These are phyloP conservation scores for Sonneratia alba DNA, from an alignment of 345 rosid genomes.

Conservation along the genomic window DNA sequence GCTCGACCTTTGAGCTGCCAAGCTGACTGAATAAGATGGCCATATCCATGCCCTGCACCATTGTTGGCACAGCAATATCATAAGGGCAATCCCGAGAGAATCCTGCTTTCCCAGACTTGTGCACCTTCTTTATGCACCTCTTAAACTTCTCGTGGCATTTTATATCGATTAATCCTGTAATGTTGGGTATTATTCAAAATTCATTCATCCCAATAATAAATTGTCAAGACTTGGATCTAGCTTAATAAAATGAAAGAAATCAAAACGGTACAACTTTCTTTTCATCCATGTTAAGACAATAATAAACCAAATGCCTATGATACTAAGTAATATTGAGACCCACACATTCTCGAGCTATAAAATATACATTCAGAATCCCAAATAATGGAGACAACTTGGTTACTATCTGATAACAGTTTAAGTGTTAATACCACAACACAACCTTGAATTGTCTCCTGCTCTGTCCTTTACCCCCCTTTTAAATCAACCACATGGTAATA, in stretches of 20 bases:
- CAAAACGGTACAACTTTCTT: background rate
- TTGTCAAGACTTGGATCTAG: background rate
- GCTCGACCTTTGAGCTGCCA: conserved; percentile 41
- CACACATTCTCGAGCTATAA: no score
- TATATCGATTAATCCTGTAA: conserved; percentile 45
- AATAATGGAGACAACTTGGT: no score
- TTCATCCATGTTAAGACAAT: background rate
- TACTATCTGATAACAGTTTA: no score
- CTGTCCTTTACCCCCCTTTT: background rate
- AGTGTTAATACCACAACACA: background rate
- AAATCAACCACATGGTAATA: background rate
- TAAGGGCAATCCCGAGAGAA: conserved; percentile 65
- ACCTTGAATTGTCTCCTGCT: background rate
- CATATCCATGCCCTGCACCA: conserved; percentile 71
- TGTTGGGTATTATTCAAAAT: background rate
- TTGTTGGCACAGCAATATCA: conserved; percentile 60
- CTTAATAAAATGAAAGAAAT: background rate
- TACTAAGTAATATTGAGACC: background rate
- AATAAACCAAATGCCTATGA: background rate
- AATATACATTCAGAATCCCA: no score
- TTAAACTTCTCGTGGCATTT: conserved; percentile 73
- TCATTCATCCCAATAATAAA: background rate
- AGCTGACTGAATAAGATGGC: conserved; percentile 66
- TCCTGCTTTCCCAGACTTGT: conserved; percentile 43
- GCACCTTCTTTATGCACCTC: conserved; percentile 56